Evolutionary conservation across 768 basidiomycete species (phyloP), one percentile per base, ranked within the genome.

Genomic region (Solioccasus polychromus): DNA sequence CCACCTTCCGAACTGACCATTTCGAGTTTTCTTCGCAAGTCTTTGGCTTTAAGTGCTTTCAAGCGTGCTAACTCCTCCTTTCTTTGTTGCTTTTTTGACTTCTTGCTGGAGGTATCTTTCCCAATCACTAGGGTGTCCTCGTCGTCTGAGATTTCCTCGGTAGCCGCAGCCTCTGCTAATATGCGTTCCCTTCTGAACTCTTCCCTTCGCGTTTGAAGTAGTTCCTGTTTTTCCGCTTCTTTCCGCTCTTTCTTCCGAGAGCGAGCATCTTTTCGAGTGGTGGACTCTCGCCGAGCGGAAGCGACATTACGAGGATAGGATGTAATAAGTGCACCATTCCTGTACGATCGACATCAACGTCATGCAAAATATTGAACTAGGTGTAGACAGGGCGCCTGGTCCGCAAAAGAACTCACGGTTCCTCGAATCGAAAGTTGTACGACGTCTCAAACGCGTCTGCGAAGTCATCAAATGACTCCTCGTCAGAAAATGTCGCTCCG

Each of bases 361-460:
- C 8, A 44, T 1, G 19, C 18, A 9, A 43, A 17, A 30, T n/a
- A n/a, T n/a, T n/a, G n/a, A n/a, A n/a, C n/a, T n/a, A n/a, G n/a
- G n/a, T n/a, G n/a, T n/a, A n/a, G n/a, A n/a, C n/a, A n/a, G n/a
- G n/a, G n/a, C n/a, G n/a, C n/a, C n/a, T n/a, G n/a, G n/a, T n/a
- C n/a, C n/a, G n/a, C 1, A 15, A 53, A 26, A 22, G 7, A 15
- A 82, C 92, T 58, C 58, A 92, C 81, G 90, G 88, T 67, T 99
- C 95, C 65, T 99, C 95, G 63, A 92, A 99, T 42, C 96, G 83
- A 71, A 96, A 96, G 66, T 98, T 98, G 70, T 97, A 99, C 14
- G 88, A 88, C n/a, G 80, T 82, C 69, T 99, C 96, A 53, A 97
- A 99, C 35, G 80, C 80, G 23, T 96, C 94, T 5, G 83, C 88